Evolutionary conservation across 345 rosid species (phyloP), one percentile per base, ranked within the genome.

Genomic region (Salix udensis): DNA sequence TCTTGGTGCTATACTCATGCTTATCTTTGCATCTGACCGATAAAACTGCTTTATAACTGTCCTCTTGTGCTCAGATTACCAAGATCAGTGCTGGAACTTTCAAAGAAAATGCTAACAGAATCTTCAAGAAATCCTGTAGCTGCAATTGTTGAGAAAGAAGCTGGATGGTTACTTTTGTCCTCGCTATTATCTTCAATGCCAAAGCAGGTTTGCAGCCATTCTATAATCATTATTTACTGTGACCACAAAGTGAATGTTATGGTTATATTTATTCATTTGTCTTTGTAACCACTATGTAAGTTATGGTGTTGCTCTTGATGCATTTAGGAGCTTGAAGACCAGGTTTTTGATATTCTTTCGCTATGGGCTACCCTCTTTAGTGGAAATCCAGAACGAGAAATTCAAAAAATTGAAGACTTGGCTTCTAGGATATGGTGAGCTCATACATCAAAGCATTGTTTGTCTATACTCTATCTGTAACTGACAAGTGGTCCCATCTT

Each of bases 101-200:
- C 94, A 76, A 95, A 85, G 92, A 93, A 89, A 88, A 87, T 95
- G 94, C 88, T 95, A 73, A 85, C 88, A 48, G 91, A 91, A 85
- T 82, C 91, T 68, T 88, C 90, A 81, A 88, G 90, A 74, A 90
- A 88, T 70, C 75, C 91, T 77, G 73, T 85, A 70, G 90, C 89
- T 75, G 89, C 87, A 64, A 84, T 87, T 19, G 87, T 87, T 74
- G 96, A 89, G 86, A 86, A 93, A 67, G 97, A 93, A 86, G 93
- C 98, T 77, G 98, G 98, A 68, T 95, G 98, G 98, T 86, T 91
- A 75, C 96, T 95, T 83, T 79, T 95, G 64, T 91, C 98, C 70
- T 89, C 98, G 15, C 82, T 95, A 46, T 86, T 95, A 71, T 86
- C 91, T 85, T 90, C 98, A 64, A 93, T 95, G 94, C 92, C 92